Percentiles rank a stretch among this genome's conserved stretches.
phyloP scores from a whole-genome alignment of 2,329 filamentous ascomycete genomes.

The Nectriaceae sp. region DNA sequence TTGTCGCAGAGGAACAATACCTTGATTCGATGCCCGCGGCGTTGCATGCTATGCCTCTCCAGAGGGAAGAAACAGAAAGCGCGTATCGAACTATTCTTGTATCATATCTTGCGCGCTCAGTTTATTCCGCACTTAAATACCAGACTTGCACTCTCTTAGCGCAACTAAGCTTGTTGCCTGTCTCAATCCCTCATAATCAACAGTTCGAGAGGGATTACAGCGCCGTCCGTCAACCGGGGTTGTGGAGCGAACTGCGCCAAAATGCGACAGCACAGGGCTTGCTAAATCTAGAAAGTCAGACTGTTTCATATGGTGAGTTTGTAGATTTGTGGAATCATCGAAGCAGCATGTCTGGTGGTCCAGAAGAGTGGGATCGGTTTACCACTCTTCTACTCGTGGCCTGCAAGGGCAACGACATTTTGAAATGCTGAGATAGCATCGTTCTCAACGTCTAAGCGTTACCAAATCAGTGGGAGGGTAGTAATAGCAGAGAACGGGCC shows the following conservation, averaged over 20 bases:
- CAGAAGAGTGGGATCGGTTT: constrained; percentile 7
- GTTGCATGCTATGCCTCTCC: no score
- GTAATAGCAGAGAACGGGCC: no score
- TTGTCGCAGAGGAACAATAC: no score
- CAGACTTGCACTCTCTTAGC: constrained; percentile 6
- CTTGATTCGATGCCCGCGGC: no score
- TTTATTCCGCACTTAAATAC: constrained; percentile 3
- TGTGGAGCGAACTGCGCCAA: no score
- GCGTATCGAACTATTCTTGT: constrained; percentile 11
- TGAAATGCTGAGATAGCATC: neutral
- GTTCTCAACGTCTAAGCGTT: no score
- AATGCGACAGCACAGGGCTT: no score
- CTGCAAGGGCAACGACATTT: constrained; percentile 7
- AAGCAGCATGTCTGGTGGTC: neutral
- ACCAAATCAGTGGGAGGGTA: no score
- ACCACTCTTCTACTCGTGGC: constrained; percentile 6
- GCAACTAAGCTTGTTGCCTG: constrained; percentile 5
- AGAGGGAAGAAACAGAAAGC: constrained; percentile 3
- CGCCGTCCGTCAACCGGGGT: no score
- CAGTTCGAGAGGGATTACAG: no score
- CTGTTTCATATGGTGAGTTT: constrained; percentile 3
- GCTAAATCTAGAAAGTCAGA: neutral
- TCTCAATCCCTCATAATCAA: neutral
- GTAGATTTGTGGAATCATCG: constrained; percentile 4
- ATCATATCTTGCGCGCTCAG: constrained; percentile 5